These are phyloP conservation scores for Colletotrichum nymphaeae DNA, from an alignment of 2,329 filamentous ascomycete genomes.

Conservation along the genomic window DNA sequence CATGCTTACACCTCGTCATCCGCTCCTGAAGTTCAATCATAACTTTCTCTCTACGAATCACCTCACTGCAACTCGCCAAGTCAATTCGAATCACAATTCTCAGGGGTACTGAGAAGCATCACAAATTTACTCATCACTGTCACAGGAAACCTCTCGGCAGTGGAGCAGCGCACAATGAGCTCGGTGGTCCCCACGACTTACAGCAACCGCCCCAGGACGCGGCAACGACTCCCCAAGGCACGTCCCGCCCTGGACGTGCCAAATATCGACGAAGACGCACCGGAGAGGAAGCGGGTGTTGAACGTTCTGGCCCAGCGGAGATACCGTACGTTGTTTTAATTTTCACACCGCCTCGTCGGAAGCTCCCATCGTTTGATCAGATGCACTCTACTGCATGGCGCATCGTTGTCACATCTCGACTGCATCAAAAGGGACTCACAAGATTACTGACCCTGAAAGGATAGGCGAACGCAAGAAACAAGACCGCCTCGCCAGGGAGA, in stretches of 20 bases:
- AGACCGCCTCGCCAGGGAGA: slow-evolving; percentile 18
- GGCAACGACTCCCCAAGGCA: slow-evolving; percentile 55
- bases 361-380: background rate
- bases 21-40: background rate
- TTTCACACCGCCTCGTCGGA: slow-evolving; percentile 12
- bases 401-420: background rate
- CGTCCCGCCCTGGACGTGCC: slow-evolving; percentile 56
- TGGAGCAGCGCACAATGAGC: background rate
- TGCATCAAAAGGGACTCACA: background rate
- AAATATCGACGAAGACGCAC: slow-evolving; percentile 60
- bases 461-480: slow-evolving; percentile 44
- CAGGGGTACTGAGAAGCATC: background rate
- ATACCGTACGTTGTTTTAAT: slow-evolving; percentile 52
- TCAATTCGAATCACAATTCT: background rate
- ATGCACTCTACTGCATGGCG: background rate
- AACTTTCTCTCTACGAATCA: background rate
- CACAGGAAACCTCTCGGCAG: background rate
- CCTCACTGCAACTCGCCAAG: background rate
- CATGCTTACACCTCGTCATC: background rate
- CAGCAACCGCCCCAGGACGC: slow-evolving; percentile 35
- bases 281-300: slow-evolving; percentile 63
- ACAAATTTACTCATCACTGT: background rate
- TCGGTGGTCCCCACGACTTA: slow-evolving; percentile 2
- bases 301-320: slow-evolving; percentile 66
- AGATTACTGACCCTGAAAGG: slow-evolving; percentile 3